Evolutionary conservation across 352 stramenopile species (phyloP).

Genomic region (Globisporangium nunn): DNA sequence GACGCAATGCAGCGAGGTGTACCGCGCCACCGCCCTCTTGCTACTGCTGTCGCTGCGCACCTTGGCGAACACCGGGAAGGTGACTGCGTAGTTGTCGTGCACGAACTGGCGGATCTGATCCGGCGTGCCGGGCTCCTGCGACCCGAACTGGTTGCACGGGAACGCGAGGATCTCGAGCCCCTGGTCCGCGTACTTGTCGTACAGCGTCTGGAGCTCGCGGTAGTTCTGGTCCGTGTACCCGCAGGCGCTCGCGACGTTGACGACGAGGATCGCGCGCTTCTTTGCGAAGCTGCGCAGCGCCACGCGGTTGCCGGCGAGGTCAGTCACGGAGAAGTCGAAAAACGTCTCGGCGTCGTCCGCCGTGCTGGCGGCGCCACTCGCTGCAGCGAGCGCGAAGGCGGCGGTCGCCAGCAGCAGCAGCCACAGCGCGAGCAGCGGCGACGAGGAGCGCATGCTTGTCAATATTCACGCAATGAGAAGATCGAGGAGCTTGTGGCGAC

Average conservation of each 20-base stretch:
- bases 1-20: too few species aligned
- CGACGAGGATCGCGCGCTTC: conserved; percentile 63
- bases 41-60: conserved; percentile 9
- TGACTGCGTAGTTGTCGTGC: conserved; percentile 60
- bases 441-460: neutral
- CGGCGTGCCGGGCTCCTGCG: conserved; percentile 77
- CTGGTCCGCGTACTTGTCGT: conserved; percentile 62
- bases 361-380: neutral
- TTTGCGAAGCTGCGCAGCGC: conserved; percentile 41
- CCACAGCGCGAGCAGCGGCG: conserved; percentile 8
- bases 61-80: conserved; percentile 86
- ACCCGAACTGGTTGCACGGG: conserved; percentile 95
- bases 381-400: neutral
- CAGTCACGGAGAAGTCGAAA: conserved; percentile 48
- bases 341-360: conserved; percentile 25
- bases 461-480: too few species aligned
- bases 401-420: conserved; percentile 4
- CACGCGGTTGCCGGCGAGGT: conserved; percentile 36
- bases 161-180: conserved; percentile 90
- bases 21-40: neutral
- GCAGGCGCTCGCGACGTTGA: conserved; percentile 78
- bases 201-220: conserved; percentile 62
- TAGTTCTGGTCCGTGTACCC: conserved; percentile 84
- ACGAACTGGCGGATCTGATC: conserved; percentile 76
- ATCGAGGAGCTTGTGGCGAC: conserved; percentile 3